These are phyloP conservation scores for Lasiodiplodia sp. DNA, from an alignment of 2,329 filamentous ascomycete species.

Conservation along the genomic window DNA sequence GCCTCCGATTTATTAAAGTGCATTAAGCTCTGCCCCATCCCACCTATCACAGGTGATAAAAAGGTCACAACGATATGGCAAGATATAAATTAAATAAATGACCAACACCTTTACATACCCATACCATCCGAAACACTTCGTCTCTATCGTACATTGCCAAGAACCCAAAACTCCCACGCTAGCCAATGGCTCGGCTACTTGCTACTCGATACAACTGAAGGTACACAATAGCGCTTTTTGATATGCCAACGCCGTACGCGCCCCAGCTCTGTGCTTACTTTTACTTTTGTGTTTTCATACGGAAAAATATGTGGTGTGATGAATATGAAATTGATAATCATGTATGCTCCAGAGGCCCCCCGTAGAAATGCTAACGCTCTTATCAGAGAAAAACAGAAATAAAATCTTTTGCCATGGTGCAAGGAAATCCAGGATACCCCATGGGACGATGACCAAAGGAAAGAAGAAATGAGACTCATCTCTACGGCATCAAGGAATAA, in stretches of 20 bases:
- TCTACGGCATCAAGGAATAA: neutral
- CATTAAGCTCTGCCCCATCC: neutral
- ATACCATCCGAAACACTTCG: neutral
- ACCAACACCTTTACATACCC: neutral
- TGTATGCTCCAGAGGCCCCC: neutral
- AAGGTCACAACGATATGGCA: neutral
- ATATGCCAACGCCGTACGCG: neutral
- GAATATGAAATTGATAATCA: slow-evolving; percentile 10
- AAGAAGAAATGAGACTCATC: neutral
- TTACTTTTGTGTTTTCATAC: neutral
- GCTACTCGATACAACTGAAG: neutral
- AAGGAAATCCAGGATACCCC: neutral
- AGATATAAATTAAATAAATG: neutral
- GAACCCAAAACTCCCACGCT: neutral
- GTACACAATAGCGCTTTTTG: neutral
- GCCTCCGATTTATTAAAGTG: neutral
- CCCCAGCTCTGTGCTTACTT: neutral
- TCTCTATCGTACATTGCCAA: neutral
- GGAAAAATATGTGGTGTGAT: neutral
- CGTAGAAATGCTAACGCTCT: neutral
- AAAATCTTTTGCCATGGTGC: slow-evolving; percentile 23
- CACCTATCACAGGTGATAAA: neutral
- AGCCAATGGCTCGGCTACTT: neutral
- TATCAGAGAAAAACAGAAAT: neutral
- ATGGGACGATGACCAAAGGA: neutral